Conservation (phyloP, 805 yeast genomes). For the Schwanniomyces pseudopolymorphus region DNA sequence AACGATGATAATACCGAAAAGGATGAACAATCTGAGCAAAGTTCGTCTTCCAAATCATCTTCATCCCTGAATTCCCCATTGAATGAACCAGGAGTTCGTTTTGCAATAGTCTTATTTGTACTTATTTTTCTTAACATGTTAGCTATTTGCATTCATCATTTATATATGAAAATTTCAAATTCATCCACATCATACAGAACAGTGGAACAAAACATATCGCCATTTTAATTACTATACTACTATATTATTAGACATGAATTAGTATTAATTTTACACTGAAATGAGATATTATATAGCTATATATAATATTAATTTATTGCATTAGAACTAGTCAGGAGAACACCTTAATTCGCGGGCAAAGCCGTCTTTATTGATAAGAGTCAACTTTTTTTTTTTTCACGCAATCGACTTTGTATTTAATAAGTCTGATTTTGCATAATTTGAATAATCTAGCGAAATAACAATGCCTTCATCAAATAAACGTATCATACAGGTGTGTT, state of each 20-base stretch:
- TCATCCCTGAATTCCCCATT: constrained; percentile 1
- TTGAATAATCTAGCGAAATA: neutral
- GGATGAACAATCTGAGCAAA: no score
- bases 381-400: neutral
- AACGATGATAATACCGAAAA: neutral
- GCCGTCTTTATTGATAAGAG: neutral
- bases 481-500: constrained; percentile 54
- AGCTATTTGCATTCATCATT: constrained; percentile 39
- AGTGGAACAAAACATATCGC: constrained; percentile 36
- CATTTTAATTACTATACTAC: constrained; percentile 21
- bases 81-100: constrained; percentile 27
- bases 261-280: no score
- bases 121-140: constrained; percentile 34
- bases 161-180: constrained; percentile 27
- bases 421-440: neutral
- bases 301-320: neutral
- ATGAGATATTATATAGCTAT: neutral
- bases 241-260: neutral
- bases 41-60: neutral
- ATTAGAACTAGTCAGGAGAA: neutral
- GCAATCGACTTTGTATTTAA: neutral
- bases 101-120: constrained; percentile 34
- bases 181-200: constrained; percentile 31
- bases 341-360: neutral
- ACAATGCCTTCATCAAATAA: constrained; percentile 6